A percentile compares a stretch with the other conserved stretches of the same genome.
Conservation (phyloP, 306 rosid genomes). For the Potentilla sterilis region DNA sequence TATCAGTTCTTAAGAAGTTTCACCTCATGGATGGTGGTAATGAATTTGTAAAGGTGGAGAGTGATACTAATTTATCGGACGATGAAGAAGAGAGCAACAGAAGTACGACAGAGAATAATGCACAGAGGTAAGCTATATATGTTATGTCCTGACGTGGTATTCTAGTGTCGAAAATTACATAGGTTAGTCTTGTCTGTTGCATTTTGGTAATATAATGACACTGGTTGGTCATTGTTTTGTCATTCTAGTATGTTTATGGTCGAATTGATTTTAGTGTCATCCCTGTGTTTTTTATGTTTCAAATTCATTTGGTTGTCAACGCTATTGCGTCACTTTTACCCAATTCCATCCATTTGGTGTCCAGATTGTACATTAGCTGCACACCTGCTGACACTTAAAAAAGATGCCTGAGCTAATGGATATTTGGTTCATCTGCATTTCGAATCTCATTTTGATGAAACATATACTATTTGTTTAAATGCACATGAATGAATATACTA, state of each 20-base stretch:
- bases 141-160: neutral
- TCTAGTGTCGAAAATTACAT: neutral
- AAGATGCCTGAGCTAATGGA: neutral
- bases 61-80: constrained; percentile 24
- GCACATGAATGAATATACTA: neutral
- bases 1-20: constrained; percentile 54
- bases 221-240: neutral
- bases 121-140: constrained; percentile 45
- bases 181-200: constrained; percentile 11
- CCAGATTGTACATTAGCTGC: neutral
- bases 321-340: neutral
- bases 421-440: neutral
- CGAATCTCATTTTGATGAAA: neutral
- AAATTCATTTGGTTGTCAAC: neutral
- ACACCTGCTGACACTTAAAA: neutral
- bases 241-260: neutral
- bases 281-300: neutral
- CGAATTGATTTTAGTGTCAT: neutral
- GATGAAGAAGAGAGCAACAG: constrained; percentile 34
- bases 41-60: constrained; percentile 36
- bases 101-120: constrained; percentile 41
- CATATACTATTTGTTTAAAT: neutral
- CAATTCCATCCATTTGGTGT: neutral
- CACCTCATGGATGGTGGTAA: constrained; percentile 41
- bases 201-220: neutral